Evolutionary conservation across 495 filamentous ascomycete genomes (phyloP).

Genomic region (Podospora pseudocomata): DNA sequence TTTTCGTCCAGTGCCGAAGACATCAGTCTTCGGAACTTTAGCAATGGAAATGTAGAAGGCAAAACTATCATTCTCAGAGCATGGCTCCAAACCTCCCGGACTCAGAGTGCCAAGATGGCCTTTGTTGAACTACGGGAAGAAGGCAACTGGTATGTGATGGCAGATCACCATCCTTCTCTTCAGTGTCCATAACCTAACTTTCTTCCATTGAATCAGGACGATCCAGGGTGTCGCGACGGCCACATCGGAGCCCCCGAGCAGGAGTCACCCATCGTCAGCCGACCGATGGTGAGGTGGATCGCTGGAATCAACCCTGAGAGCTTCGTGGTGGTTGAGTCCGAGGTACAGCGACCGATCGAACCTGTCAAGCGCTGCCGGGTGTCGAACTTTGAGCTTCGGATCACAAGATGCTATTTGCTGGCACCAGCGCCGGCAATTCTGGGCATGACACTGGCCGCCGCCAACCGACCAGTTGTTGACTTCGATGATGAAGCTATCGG

Average conservation of each 20-base stretch:
- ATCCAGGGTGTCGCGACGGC: constrained; percentile 69
- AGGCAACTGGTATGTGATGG: constrained; percentile 52
- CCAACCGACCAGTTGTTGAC: constrained; percentile 62
- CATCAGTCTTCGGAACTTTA: no score
- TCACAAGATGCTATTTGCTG: constrained; percentile 73
- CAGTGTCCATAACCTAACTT: no score
- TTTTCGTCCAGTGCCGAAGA: no score
- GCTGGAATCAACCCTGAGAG: constrained; percentile 69
- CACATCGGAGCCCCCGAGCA: constrained; percentile 35
- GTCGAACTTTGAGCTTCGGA: constrained; percentile 75
- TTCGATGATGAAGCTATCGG: constrained; percentile 55
- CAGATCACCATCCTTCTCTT: no score
- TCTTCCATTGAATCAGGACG: no score
- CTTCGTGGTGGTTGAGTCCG: constrained; percentile 75
- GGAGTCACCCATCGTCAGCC: constrained; percentile 49
- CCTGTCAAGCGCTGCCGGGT: constrained; percentile 78
- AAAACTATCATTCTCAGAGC: constrained; percentile 78
- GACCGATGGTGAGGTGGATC: constrained; percentile 92
- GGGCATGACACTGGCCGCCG: constrained; percentile 66
- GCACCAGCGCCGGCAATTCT: constrained; percentile 57
- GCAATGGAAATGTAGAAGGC: constrained; percentile 32
- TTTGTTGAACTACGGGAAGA: constrained; percentile 87
- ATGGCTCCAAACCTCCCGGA: constrained; percentile 77
- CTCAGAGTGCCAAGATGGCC: constrained; percentile 83
- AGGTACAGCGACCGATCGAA: constrained; percentile 74